Evolutionary conservation across 2,329 filamentous ascomycete species (phyloP).

Genomic region (Sporothrix curviconia): DNA sequence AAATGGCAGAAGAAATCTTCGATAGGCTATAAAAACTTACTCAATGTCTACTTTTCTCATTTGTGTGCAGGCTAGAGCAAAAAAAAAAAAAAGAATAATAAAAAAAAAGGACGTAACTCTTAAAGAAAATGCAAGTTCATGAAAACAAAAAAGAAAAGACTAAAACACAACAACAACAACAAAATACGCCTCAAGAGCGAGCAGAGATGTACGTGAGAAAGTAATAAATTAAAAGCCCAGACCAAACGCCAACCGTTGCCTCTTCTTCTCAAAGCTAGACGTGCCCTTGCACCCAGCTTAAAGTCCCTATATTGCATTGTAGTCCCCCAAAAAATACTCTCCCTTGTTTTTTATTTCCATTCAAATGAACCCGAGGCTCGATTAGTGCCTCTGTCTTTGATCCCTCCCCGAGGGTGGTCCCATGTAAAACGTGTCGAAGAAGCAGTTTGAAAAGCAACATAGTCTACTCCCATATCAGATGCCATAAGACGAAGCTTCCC

Average conservation of each 20-base stretch:
- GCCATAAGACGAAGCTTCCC: too few relatives aligned
- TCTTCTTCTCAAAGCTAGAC: constrained; percentile 2
- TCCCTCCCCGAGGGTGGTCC: background rate
- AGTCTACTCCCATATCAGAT: too few relatives aligned
- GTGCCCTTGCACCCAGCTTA: too few relatives aligned
- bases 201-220: background rate
- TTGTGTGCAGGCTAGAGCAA: too few relatives aligned
- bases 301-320: too few relatives aligned
- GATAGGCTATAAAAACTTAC: too few relatives aligned
- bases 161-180: too few relatives aligned
- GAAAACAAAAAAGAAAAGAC: too few relatives aligned
- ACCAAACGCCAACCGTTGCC: background rate
- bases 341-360: constrained; percentile 5
- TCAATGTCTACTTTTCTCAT: too few relatives aligned
- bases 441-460: background rate
- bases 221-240: background rate
- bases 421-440: background rate
- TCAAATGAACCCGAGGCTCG: background rate
- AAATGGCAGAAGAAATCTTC: background rate
- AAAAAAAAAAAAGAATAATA: background rate
- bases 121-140: too few relatives aligned
- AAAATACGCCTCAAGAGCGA: too few relatives aligned
- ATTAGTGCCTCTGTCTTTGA: background rate
- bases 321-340: too few relatives aligned
- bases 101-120: background rate